Evolutionary conservation across 2,329 filamentous ascomycete species (phyloP).

Genomic region (Diaporthe velutina): DNA sequence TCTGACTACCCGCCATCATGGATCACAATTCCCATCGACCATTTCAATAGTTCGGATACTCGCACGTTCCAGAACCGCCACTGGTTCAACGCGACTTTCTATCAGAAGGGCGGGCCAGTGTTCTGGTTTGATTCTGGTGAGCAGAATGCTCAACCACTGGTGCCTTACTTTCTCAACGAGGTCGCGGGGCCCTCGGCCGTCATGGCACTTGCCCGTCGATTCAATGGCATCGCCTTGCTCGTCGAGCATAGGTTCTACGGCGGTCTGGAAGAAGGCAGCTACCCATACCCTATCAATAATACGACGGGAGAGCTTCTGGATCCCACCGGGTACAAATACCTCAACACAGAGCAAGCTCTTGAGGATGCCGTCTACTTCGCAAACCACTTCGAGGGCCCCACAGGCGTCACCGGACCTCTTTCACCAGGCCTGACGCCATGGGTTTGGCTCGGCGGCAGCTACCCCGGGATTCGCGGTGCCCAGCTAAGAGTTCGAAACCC

Average conservation of each 20-base stretch:
- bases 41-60: conserved; percentile 41
- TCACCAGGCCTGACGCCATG: conserved; percentile 61
- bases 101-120: conserved; percentile 43
- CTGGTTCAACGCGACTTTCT: conserved; percentile 45
- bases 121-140: conserved; percentile 46
- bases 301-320: conserved; percentile 35
- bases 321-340: conserved; percentile 40
- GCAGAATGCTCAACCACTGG: conserved; percentile 14
- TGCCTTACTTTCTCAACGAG: conserved; percentile 37
- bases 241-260: conserved; percentile 47
- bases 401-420: conserved; percentile 36
- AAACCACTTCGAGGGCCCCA: conserved; percentile 44
- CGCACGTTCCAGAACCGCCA: conserved; percentile 44
- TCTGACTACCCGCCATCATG: conserved; percentile 31
- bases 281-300: conserved; percentile 41
- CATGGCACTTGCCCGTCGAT: conserved; percentile 42
- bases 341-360: conserved; percentile 47
- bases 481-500: conserved; percentile 61
- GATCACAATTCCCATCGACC: conserved; percentile 43
- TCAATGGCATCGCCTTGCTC: conserved; percentile 43
- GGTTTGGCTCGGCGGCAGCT: conserved; percentile 65
- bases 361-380: conserved; percentile 48
- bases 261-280: conserved; percentile 37
- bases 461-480: conserved; percentile 63
- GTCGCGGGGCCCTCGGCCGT: conserved; percentile 34